These are phyloP conservation scores for Chrysosphaeria jannelii DNA, from an alignment of 2,329 filamentous ascomycete genomes.

Conservation along the genomic window DNA sequence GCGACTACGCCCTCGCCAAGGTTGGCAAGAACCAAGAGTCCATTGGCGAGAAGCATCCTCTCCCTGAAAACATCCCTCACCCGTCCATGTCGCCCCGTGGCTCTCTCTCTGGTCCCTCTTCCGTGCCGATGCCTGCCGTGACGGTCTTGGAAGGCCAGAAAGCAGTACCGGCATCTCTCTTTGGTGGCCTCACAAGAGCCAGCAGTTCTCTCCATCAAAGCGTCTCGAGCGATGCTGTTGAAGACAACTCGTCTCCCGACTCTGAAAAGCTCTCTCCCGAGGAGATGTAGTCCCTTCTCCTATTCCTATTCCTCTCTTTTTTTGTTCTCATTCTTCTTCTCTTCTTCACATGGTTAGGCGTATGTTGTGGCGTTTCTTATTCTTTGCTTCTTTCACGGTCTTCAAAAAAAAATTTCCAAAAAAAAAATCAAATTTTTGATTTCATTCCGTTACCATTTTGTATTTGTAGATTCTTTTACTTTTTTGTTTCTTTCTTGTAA, in stretches of 20 bases:
- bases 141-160: constrained; percentile 11
- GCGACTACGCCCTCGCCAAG: constrained; percentile 88
- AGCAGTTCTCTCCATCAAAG: constrained; percentile 61
- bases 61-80: constrained; percentile 85
- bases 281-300: background rate
- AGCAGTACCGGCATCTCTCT: constrained; percentile 16
- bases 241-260: constrained; percentile 1
- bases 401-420: too few relatives aligned
- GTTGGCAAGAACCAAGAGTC: constrained; percentile 90
- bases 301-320: background rate
- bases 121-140: constrained; percentile 6
- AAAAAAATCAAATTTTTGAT: constrained; percentile 1
- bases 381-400: too few relatives aligned
- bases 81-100: constrained; percentile 32
- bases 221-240: constrained; percentile 5
- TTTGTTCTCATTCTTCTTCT: background rate
- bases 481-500: constrained; percentile 1
- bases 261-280: constrained; percentile 1
- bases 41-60: constrained; percentile 81
- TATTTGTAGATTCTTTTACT: background rate
- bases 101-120: constrained; percentile 6
- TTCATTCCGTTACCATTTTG: constrained; percentile 1
- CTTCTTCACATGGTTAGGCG: background rate
- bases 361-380: too few relatives aligned
- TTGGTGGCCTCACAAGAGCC: constrained; percentile 70